Conservation (phyloP, 108 stramenopile species). For the Cyclotella sp. region DNA sequence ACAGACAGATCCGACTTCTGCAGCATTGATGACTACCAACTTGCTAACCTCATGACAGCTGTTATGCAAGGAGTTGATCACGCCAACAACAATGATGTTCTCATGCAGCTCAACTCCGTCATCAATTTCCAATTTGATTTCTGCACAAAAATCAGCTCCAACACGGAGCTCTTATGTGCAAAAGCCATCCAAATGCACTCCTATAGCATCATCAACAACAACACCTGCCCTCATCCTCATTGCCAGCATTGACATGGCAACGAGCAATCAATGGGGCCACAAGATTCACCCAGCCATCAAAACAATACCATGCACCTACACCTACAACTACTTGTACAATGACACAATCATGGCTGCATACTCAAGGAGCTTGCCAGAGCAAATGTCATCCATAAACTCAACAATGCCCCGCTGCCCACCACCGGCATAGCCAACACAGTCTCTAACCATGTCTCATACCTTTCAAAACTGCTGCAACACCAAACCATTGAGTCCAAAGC, state of each 20-base stretch:
- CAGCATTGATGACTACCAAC: constrained; percentile 2
- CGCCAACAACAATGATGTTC: neutral
- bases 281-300: neutral
- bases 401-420: neutral
- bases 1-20: neutral
- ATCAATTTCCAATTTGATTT: neutral
- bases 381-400: neutral
- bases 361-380: neutral
- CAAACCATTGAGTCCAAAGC: neutral
- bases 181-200: neutral
- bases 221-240: neutral
- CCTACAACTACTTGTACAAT: neutral
- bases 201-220: neutral
- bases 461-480: neutral
- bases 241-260: neutral
- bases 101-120: neutral
- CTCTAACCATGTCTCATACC: neutral
- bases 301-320: neutral
- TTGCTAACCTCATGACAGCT: neutral
- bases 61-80: neutral
- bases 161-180: neutral
- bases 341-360: neutral
- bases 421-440: neutral
- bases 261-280: neutral
- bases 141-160: neutral